These are phyloP conservation scores for Didymella segeticola DNA, from an alignment of 2,329 filamentous ascomycete genomes.

Conservation along the genomic window DNA sequence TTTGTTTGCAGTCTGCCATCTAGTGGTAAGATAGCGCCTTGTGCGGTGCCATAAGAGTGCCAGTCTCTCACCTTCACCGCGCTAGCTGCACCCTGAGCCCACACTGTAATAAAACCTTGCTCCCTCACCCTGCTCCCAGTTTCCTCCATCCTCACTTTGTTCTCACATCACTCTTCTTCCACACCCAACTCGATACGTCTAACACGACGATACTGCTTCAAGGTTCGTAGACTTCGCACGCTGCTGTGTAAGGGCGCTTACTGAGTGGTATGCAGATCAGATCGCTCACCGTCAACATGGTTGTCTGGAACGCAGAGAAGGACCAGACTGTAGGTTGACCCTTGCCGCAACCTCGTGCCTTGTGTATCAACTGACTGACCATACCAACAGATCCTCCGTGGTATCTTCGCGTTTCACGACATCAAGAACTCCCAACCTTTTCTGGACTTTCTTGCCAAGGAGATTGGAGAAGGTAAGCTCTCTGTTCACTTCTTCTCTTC, in stretches of 20 bases:
- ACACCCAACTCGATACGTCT: too few relatives aligned
- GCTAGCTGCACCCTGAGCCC: not conserved
- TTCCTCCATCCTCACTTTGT: not conserved
- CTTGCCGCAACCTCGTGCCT: too few relatives aligned
- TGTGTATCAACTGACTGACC: not conserved
- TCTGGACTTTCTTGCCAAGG: not conserved
- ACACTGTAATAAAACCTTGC: not conserved
- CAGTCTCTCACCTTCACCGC: conserved; percentile 14
- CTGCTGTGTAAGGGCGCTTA: accelerated
- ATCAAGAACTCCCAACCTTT: not conserved
- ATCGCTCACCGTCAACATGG: not conserved
- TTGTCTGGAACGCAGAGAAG: not conserved
- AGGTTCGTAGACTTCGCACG: not conserved
- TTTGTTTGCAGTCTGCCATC: not conserved
- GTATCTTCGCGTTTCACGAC: conserved; percentile 9
- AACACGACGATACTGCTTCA: not conserved
- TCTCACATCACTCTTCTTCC: not conserved
- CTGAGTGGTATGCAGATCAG: not conserved
- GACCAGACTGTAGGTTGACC: not conserved
- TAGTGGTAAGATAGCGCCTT: not conserved
- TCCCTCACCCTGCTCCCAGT: not conserved
- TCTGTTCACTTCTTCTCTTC: too few relatives aligned
- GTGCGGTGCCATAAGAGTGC: not conserved
- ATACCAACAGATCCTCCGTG: conserved; percentile 3
- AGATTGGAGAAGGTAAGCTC: conserved; percentile 2